Base-by-base conservation (phyloP, 768 basidiomycete genomes). In the Tricholoma sp. region DNA sequence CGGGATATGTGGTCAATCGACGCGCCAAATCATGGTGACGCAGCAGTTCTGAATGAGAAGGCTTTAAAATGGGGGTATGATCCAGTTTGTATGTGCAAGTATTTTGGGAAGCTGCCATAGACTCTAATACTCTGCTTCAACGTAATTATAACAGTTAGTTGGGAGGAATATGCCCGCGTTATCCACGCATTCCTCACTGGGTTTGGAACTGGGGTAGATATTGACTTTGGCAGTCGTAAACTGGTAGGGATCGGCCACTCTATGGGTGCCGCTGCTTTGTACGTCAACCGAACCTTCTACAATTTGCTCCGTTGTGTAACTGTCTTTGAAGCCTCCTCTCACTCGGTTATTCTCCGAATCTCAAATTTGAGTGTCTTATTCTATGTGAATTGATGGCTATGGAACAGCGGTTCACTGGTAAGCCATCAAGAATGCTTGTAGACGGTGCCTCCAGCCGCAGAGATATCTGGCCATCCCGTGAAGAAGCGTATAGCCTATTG, bases 171-270 rank as follows among this genome's bases (percentile, higher is more conserved):
- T 54, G 77, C 69, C 0, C 72, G 81, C 1, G 67, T 67, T 6
- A 67, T 83, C 0, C 78, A 84, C 58, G 65, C 74, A 2, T 76
- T 85, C 49, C 67, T 84, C 4, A 66, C 76, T 1, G 80, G 81
- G 0, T 65, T 75, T 5, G 82, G 82, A 0, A 73, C 64, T 22
- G 81, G 81, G 18, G 68, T 81, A 16, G 71, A 78, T 39, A 70
- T 80, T n/a, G 77, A 82, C 59, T 82, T 83, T 57, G 68, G 63
- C 18, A 71, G 63, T n/a, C 79, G 74, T 16, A 77, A 68, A 14
- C 65, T 84, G 4, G 74, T 83, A 14, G 79, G 77, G 3, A 69
- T 84, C 14, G 83, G 80, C 0, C 82, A 84, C 61, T 84, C 82
- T 0, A 80, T 83, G 79, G 80, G 82, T 7, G 79, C 77, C 1